These are phyloP conservation scores for Pilatotrama ljubarskyi DNA, from an alignment of 768 basidiomycete genomes.

Conservation along the genomic window DNA sequence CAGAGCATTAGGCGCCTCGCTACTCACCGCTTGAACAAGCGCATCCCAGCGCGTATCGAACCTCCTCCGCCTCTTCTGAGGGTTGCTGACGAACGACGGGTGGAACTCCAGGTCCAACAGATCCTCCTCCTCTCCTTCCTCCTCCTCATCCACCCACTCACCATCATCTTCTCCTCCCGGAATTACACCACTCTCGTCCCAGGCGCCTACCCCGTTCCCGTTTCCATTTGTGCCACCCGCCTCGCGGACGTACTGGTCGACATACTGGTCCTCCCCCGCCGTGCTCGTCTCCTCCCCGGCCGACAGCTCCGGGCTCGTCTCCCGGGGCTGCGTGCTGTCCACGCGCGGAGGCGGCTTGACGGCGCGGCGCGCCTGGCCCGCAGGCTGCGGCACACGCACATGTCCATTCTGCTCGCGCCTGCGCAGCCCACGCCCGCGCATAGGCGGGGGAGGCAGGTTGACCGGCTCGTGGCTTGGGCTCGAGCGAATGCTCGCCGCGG, in stretches of 20 bases:
- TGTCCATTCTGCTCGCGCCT: conserved; percentile 44
- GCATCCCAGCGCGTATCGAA: conserved; percentile 81
- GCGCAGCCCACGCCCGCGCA: conserved; percentile 46
- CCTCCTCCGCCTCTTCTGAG: conserved; percentile 64
- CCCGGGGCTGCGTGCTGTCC: conserved; percentile 79
- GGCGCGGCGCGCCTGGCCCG: conserved; percentile 22
- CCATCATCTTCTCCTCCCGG: conserved; percentile 43
- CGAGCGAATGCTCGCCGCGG: conserved; percentile 61
- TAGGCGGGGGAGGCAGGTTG: conserved; percentile 47
- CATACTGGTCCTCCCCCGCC: conserved; percentile 57
- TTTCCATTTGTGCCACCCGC: conserved; percentile 36
- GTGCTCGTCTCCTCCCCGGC: conserved; percentile 61
- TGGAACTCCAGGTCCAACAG: conserved; percentile 76
- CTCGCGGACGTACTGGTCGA: conserved; percentile 22
- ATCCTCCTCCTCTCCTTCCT: conserved; percentile 64
- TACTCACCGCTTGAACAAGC: conserved; percentile 65
- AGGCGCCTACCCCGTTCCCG: conserved; percentile 35
- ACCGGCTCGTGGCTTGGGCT: conserved; percentile 73
- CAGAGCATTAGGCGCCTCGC: not conserved
- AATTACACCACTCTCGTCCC: conserved; percentile 24
- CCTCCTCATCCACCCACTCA: conserved; percentile 77
- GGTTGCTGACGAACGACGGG: conserved; percentile 63
- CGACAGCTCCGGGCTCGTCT: conserved; percentile 77
- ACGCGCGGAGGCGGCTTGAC: conserved; percentile 75
- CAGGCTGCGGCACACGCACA: conserved; percentile 31